These are phyloP conservation scores for Mycena pura DNA, from an alignment of 768 basidiomycete species.

Conservation along the genomic window DNA sequence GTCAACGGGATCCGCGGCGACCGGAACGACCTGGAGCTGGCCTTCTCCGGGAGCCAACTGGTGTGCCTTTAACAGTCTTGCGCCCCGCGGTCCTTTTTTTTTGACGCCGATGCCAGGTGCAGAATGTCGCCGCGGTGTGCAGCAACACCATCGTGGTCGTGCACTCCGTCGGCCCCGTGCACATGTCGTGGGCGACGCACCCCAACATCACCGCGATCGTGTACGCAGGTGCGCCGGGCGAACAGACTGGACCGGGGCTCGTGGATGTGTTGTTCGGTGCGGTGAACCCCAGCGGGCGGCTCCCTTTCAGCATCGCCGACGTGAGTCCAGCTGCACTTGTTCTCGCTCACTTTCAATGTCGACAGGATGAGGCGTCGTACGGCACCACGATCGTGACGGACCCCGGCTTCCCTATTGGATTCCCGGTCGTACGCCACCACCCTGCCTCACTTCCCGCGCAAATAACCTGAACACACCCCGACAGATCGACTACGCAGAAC, in stretches of 20 bases:
- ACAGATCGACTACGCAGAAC: slow-evolving; percentile 72
- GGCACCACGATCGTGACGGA: slow-evolving; percentile 51
- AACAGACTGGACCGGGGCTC: slow-evolving; percentile 80
- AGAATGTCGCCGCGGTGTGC: slow-evolving; percentile 68
- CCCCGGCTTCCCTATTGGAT: slow-evolving; percentile 44
- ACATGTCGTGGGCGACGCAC: slow-evolving; percentile 77
- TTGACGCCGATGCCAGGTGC: slow-evolving; percentile 48
- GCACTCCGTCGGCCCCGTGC: slow-evolving; percentile 77
- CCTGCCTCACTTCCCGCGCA: not conserved
- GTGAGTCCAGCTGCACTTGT: slow-evolving; percentile 52
- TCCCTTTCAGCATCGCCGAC: slow-evolving; percentile 81
- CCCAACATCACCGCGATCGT: slow-evolving; percentile 76
- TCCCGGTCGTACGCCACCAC: slow-evolving; percentile 19
- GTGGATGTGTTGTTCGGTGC: slow-evolving; percentile 79
- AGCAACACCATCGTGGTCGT: slow-evolving; percentile 83
- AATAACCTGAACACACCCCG: not conserved
- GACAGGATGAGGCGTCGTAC: slow-evolving; percentile 31
- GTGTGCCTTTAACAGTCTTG: slow-evolving; percentile 24
- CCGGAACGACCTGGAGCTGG: slow-evolving; percentile 62
- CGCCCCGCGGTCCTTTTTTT: slow-evolving; percentile 37
- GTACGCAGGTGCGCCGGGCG: slow-evolving; percentile 64
- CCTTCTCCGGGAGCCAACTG: slow-evolving; percentile 62
- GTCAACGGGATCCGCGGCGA: slow-evolving; percentile 72
- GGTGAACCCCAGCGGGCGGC: slow-evolving; percentile 75
- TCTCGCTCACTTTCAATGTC: not conserved